phyloP scores from a whole-genome alignment of 1,284 basidiomycete species.

The Cutaneotrichosporon mucoides region DNA sequence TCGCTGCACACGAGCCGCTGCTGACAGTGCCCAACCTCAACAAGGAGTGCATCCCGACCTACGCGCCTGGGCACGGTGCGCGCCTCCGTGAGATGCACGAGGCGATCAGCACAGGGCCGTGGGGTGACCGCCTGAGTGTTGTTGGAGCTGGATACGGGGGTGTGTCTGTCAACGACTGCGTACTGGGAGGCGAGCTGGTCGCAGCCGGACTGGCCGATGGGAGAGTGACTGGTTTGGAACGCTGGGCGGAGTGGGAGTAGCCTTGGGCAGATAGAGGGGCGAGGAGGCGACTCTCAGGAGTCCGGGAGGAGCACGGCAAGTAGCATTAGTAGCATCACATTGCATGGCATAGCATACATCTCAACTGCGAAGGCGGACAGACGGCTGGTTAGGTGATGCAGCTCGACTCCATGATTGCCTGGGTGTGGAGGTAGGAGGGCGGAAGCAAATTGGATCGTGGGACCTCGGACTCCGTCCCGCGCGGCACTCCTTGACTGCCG shows the following conservation, averaged over 20 bases:
- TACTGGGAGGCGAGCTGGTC: conserved; percentile 61
- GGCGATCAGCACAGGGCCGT: conserved; percentile 53
- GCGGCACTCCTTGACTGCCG: too few species aligned
- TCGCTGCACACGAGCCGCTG: conserved; percentile 45
- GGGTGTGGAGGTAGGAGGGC: too few species aligned
- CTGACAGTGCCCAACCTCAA: conserved; percentile 60
- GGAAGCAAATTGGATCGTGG: too few species aligned
- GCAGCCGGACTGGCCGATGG: conserved; percentile 25
- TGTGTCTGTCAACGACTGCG: conserved; percentile 85
- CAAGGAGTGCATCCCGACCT: conserved; percentile 75
- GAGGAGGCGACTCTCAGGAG: too few species aligned
- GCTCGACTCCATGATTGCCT: too few species aligned
- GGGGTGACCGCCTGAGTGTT: conserved; percentile 64
- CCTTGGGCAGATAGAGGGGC: not conserved
- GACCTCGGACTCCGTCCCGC: too few species aligned
- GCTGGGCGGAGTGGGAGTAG: conserved; percentile 30
- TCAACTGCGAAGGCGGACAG: not conserved
- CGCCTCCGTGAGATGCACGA: conserved; percentile 63
- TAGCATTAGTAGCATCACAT: not conserved
- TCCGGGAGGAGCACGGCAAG: not conserved
- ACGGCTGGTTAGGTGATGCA: too few species aligned
- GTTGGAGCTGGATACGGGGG: conserved; percentile 83
- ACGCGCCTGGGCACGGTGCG: conserved; percentile 65
- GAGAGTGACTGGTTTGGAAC: conserved; percentile 43
- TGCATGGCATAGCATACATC: conserved; percentile 5